These are phyloP conservation scores for Conticribra weissflogii DNA, from an alignment of 108 stramenopile genomes.

Conservation along the genomic window DNA sequence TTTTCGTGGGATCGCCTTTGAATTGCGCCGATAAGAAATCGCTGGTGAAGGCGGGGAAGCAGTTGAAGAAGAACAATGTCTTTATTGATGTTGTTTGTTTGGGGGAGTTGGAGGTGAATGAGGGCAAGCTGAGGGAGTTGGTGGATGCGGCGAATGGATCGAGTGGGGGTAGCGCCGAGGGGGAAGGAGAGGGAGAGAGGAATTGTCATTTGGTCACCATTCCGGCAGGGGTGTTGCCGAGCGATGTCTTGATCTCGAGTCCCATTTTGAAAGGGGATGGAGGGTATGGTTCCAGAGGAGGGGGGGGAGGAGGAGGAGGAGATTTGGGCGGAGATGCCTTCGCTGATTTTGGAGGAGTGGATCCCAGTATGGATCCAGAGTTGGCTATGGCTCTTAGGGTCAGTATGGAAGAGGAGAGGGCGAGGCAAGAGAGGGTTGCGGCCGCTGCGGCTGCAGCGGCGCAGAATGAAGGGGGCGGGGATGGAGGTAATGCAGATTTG, in stretches of 20 bases:
- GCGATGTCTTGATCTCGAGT: slow-evolving; percentile 89
- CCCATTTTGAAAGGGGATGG: slow-evolving; percentile 85
- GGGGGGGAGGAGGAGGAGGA: slow-evolving; percentile 68
- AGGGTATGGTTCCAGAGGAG: slow-evolving; percentile 54
- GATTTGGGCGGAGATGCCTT: slow-evolving; percentile 73
- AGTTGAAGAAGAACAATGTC: slow-evolving; percentile 96
- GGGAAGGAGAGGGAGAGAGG: slow-evolving; percentile 63
- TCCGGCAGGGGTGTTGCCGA: slow-evolving; percentile 92
- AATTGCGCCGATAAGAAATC: slow-evolving; percentile 51
- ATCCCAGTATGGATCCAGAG: slow-evolving; percentile 98
- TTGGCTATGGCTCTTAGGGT: slow-evolving; percentile 98
- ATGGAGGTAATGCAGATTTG: slow-evolving; percentile 46
- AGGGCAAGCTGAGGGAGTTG: slow-evolving; percentile 86
- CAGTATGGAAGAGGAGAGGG: slow-evolving; percentile 97
- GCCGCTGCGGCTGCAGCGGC: slow-evolving; percentile 62
- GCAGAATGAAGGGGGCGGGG: slow-evolving; percentile 50
- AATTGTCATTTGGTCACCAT: slow-evolving; percentile 95
- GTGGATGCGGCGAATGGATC: slow-evolving; percentile 94
- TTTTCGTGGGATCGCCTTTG: slow-evolving; percentile 92
- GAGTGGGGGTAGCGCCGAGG: slow-evolving; percentile 69
- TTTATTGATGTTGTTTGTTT: slow-evolving; percentile 94
- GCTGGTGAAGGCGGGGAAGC: slow-evolving; percentile 83
- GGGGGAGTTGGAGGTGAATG: slow-evolving; percentile 92
- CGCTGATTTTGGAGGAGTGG: slow-evolving; percentile 93
- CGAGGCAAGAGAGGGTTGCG: slow-evolving; percentile 65